Evolutionary conservation across 129 eudicot genomes (phyloP).

Genomic region (Rutidosis leptorrhynchoides): DNA sequence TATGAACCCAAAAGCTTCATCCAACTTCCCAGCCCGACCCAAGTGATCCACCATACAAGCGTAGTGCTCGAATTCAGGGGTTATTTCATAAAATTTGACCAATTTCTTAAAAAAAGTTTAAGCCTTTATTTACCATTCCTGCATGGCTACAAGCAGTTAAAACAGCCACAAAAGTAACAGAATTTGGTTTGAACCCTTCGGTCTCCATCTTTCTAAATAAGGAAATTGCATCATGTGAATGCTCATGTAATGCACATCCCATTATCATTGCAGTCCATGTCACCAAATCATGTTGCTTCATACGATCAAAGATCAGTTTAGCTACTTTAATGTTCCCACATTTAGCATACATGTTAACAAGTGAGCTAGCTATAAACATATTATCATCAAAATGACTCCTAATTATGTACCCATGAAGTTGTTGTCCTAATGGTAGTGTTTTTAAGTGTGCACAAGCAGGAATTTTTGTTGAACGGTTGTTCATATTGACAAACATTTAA

Average conservation of each 20-base stretch:
- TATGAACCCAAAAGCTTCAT: constrained; percentile 64
- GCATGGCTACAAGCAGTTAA: constrained; percentile 85
- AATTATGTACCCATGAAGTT: constrained; percentile 62
- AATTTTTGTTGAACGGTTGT: no score
- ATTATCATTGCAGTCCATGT: constrained; percentile 85
- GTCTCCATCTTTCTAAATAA: constrained; percentile 53
- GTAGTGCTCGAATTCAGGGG: constrained; percentile 67
- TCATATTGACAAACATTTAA: no score
- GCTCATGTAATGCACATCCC: constrained; percentile 67
- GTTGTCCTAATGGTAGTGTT: constrained; percentile 55
- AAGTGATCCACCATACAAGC: constrained; percentile 66
- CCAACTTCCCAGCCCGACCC: constrained; percentile 69
- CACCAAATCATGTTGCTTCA: constrained; percentile 56
- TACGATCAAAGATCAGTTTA: constrained; percentile 42
- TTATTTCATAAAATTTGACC: constrained; percentile 37
- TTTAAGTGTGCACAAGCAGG: constrained; percentile 88
- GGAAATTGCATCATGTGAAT: constrained; percentile 52
- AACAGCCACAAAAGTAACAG: constrained; percentile 56
- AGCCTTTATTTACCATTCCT: constrained; percentile 62
- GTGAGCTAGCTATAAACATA: constrained; percentile 61
- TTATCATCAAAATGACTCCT: constrained; percentile 55
- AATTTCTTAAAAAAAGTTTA: constrained; percentile 45
- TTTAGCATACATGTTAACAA: constrained; percentile 80
- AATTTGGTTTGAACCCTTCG: constrained; percentile 48
- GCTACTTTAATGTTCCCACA: constrained; percentile 66